Evolutionary conservation across 495 filamentous ascomycete species (phyloP).

Genomic region (Neurospora sp.): DNA sequence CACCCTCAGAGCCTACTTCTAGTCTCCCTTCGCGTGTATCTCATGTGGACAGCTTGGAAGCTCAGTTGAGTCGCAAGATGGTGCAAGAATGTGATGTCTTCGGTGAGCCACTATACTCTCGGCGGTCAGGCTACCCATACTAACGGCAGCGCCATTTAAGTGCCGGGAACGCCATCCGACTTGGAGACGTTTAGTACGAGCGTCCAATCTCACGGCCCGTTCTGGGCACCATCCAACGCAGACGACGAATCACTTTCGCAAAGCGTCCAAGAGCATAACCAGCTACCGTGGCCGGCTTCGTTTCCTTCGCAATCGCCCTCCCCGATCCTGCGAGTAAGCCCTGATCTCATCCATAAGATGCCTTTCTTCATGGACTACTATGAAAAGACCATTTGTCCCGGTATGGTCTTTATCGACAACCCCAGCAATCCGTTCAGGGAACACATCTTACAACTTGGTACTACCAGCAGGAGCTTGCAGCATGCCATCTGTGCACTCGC

Average conservation of each 20-base stretch:
- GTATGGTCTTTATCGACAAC: constrained; percentile 83
- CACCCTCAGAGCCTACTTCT: constrained; percentile 37
- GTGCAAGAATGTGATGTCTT: constrained; percentile 36
- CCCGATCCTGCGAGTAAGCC: constrained; percentile 29
- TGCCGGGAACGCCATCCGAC: constrained; percentile 31
- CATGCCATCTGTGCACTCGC: constrained; percentile 88
- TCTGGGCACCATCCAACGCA: constrained; percentile 31
- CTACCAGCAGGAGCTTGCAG: constrained; percentile 70
- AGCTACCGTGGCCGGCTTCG: constrained; percentile 14
- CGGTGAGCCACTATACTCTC: constrained; percentile 24
- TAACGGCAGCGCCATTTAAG: constrained; percentile 6
- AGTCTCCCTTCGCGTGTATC: constrained; percentile 36
- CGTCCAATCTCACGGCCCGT: constrained; percentile 30
- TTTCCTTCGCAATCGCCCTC: constrained; percentile 19
- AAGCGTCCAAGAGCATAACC: constrained; percentile 17
- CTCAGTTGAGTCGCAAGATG: constrained; percentile 35
- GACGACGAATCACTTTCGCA: constrained; percentile 33
- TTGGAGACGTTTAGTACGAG: constrained; percentile 38
- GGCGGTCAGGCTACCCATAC: background rate
- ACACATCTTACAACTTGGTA: constrained; percentile 70
- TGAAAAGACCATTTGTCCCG: constrained; percentile 80
- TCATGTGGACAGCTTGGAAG: constrained; percentile 32
- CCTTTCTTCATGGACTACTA: constrained; percentile 65
- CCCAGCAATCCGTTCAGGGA: constrained; percentile 76
- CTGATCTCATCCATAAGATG: constrained; percentile 46